phyloP scores from a whole-genome alignment of 768 basidiomycete species.

The Paxillus rubicundulus region DNA sequence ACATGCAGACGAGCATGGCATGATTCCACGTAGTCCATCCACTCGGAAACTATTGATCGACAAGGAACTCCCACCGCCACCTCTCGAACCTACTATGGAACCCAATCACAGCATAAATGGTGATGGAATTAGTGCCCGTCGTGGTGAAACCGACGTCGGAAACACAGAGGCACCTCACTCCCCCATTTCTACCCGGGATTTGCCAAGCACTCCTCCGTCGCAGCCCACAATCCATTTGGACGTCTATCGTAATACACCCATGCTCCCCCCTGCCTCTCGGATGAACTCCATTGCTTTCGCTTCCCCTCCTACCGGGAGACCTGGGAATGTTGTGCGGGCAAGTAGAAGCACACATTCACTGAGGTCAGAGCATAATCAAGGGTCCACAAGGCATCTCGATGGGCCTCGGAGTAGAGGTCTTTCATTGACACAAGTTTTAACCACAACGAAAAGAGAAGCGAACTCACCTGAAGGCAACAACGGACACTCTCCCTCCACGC shows the following conservation, averaged over 20 bases:
- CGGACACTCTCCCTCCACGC: slow-evolving; percentile 30
- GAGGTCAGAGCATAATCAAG: slow-evolving; percentile 6
- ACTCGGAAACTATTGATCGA: slow-evolving; percentile 18
- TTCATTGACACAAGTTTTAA: slow-evolving; percentile 50
- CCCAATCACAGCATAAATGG: not conserved
- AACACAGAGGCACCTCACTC: not conserved
- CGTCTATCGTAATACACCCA: slow-evolving; percentile 51
- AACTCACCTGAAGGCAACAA: slow-evolving; percentile 29
- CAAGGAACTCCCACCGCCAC: slow-evolving; percentile 54
- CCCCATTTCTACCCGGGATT: slow-evolving; percentile 20
- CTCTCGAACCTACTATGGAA: slow-evolving; percentile 24
- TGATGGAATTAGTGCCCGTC: slow-evolving; percentile 2
- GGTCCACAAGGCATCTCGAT: slow-evolving; percentile 8
- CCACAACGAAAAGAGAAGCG: slow-evolving; percentile 44
- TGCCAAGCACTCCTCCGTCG: slow-evolving; percentile 39
- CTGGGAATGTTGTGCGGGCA: slow-evolving; percentile 38
- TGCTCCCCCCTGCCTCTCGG: slow-evolving; percentile 42
- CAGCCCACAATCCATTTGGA: slow-evolving; percentile 60
- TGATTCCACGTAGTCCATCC: slow-evolving; percentile 16
- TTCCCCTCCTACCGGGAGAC: slow-evolving; percentile 13
- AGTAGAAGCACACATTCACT: slow-evolving; percentile 49
- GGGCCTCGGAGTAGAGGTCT: slow-evolving; percentile 48
- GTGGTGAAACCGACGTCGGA: slow-evolving; percentile 1
- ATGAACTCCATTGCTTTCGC: slow-evolving; percentile 49
- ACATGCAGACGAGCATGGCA: slow-evolving; percentile 24